Base-by-base conservation (phyloP, 106 monocot species). In the Dendrobium officinale region DNA sequence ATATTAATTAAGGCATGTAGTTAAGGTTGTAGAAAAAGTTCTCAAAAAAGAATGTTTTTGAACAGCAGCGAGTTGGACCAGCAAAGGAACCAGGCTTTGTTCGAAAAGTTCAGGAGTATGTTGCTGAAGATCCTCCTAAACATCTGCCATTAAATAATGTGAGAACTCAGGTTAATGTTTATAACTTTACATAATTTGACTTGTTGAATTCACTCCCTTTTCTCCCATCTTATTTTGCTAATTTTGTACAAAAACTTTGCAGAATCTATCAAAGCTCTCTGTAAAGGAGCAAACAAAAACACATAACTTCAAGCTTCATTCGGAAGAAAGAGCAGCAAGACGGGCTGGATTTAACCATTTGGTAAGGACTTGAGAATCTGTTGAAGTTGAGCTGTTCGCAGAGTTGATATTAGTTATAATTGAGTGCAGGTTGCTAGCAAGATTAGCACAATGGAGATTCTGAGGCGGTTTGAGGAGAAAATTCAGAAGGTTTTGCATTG, bases 381-480 rank as follows among this genome's bases (percentile, higher is more conserved):
- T 26, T 54, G 42, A n/a, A 19, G 7, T 56, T 22, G 7, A 24
- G 19, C 42, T 61, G 5, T 10, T 40, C 6, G 20, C 6, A 20
- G 47, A 43, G 45, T 6, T 40, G 45, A n/a, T 19, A 40, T 42
- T 16, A 26, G 2, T 51, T 51, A 51, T 16, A 51, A 51, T 51
- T 72, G 48, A 27, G 20, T 83, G 55, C 48, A 92, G 92, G 89
- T 92, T 80, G 82, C 93, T 85, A 91, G 85, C 87, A 93, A 93
- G 86, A 83, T 81, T 67, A 81, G 85, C 61, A 84, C 89, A 17
- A 42, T 89, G 64, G 91, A 89, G 77, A 73, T 93, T 64, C 83
- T 93, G 68, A 79, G 76, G 40, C 85, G 89, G 58, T 93, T 89
- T 48, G 91, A 93, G 75, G 91, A 91, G 84, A 93, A 89, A 79